These are phyloP conservation scores for Dictyostelium intermedium DNA, from an alignment of 78 protist species.

Conservation along the genomic window DNA sequence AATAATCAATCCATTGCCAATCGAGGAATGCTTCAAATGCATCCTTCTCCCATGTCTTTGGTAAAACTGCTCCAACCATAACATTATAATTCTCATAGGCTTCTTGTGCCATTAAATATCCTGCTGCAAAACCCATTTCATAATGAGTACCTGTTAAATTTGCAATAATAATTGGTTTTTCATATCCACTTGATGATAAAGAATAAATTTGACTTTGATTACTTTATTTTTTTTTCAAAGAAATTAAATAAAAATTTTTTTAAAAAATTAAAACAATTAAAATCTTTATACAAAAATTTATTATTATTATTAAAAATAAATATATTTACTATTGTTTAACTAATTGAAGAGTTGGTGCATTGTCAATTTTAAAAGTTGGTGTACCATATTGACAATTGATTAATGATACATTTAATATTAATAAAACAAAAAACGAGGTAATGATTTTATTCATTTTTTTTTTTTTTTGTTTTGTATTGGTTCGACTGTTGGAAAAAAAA, in stretches of 20 bases:
- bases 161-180: conserved; percentile 38
- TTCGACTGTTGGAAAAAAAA: background rate
- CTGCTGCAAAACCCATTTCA: conserved; percentile 64
- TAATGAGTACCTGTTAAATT: conserved; percentile 71
- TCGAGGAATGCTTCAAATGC: conserved; percentile 32
- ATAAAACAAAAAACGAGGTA: background rate
- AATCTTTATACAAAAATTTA: too few species aligned
- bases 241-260: background rate
- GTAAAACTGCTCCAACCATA: conserved; percentile 9
- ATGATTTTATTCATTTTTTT: background rate
- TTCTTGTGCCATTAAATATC: conserved; percentile 30
- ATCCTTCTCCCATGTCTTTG: conserved; percentile 22
- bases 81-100: conserved; percentile 6
- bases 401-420: background rate
- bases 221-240: background rate
- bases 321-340: conserved; percentile 25
- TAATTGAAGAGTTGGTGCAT: conserved; percentile 16
- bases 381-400: background rate
- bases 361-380: conserved; percentile 51
- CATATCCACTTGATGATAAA: conserved; percentile 38
- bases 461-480: background rate
- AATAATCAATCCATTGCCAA: conserved; percentile 70
- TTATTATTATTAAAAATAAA: too few species aligned
- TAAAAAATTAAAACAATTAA: too few species aligned
- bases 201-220: conserved; percentile 26